Evolutionary conservation across 768 basidiomycete species (phyloP).

Genomic region (Leccinum imitatum): DNA sequence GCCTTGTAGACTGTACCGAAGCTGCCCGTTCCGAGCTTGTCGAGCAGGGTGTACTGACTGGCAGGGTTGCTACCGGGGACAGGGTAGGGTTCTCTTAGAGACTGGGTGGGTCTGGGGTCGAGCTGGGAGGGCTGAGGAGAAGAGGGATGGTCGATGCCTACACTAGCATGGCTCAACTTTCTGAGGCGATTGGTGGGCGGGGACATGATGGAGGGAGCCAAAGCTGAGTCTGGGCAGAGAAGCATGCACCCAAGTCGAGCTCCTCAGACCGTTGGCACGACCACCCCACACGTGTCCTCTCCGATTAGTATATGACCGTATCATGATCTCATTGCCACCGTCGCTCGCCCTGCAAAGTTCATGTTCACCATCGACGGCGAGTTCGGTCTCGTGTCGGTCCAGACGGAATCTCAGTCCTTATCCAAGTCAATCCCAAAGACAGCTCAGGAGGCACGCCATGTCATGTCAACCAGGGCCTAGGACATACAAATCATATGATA

Average conservation of each 20-base stretch:
- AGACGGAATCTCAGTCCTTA: neutral
- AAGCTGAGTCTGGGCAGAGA: conserved; percentile 10
- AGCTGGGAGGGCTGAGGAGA: conserved; percentile 44
- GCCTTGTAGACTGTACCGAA: conserved; percentile 99
- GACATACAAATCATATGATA: conserved; percentile 37
- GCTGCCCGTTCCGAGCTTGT: conserved; percentile 96
- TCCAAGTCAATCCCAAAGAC: conserved; percentile 6
- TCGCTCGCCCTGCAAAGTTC: neutral
- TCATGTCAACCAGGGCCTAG: conserved; percentile 34
- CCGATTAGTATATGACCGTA: neutral
- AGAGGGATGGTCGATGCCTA: conserved; percentile 34
- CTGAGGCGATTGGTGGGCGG: conserved; percentile 39
- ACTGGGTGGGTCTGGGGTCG: conserved; percentile 41
- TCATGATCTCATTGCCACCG: neutral
- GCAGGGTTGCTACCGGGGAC: conserved; percentile 79
- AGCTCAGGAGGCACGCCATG: conserved; percentile 31
- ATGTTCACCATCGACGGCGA: neutral
- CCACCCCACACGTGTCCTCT: conserved; percentile 25
- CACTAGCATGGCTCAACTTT: conserved; percentile 37
- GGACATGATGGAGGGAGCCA: conserved; percentile 42
- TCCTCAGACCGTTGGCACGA: neutral
- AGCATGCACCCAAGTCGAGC: conserved; percentile 3
- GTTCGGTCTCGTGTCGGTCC: neutral
- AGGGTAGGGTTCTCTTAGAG: conserved; percentile 59
- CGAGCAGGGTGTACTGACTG: conserved; percentile 87